These are phyloP conservation scores for Zygnema cylindricum DNA, from an alignment of 139 green algal genomes.

Conservation along the genomic window DNA sequence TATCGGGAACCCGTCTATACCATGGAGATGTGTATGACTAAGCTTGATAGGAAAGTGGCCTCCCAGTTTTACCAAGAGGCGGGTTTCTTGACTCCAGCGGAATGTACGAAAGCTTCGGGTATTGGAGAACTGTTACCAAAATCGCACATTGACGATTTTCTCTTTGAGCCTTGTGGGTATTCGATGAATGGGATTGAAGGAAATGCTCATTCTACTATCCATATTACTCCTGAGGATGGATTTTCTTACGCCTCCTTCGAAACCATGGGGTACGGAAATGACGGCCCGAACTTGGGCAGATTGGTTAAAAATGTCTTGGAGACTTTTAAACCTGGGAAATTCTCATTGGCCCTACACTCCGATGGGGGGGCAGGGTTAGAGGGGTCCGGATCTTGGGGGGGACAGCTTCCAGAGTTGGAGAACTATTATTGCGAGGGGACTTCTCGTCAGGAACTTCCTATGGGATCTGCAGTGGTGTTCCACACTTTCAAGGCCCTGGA, in stretches of 20 bases:
- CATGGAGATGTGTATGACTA: slow-evolving; percentile 96
- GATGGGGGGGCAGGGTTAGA: slow-evolving; percentile 40
- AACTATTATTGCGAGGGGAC: slow-evolving; percentile 62
- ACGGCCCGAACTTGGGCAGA: slow-evolving; percentile 29
- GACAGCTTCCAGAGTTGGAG: not conserved
- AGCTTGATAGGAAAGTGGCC: slow-evolving; percentile 73
- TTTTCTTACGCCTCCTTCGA: slow-evolving; percentile 94
- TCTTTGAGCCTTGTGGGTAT: slow-evolving; percentile 99
- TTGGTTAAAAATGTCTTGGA: slow-evolving; percentile 62
- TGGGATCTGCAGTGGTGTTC: slow-evolving; percentile 61
- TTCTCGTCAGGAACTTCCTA: slow-evolving; percentile 65
- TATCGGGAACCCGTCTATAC: slow-evolving; percentile 77
- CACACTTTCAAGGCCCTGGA: slow-evolving; percentile 44
- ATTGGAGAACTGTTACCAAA: slow-evolving; percentile 80
- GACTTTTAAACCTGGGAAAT: slow-evolving; percentile 70
- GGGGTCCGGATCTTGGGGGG: slow-evolving; percentile 29
- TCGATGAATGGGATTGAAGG: slow-evolving; percentile 90
- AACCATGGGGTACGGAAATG: slow-evolving; percentile 41
- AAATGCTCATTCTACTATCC: slow-evolving; percentile 88
- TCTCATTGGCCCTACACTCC: slow-evolving; percentile 69
- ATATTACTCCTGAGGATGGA: slow-evolving; percentile 94
- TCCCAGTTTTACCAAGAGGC: slow-evolving; percentile 81
- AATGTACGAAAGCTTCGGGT: slow-evolving; percentile 65
- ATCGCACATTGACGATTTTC: slow-evolving; percentile 91
- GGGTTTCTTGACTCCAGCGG: slow-evolving; percentile 59